phyloP scores from a whole-genome alignment of 805 yeast genomes.

The Saturnispora silvae region DNA sequence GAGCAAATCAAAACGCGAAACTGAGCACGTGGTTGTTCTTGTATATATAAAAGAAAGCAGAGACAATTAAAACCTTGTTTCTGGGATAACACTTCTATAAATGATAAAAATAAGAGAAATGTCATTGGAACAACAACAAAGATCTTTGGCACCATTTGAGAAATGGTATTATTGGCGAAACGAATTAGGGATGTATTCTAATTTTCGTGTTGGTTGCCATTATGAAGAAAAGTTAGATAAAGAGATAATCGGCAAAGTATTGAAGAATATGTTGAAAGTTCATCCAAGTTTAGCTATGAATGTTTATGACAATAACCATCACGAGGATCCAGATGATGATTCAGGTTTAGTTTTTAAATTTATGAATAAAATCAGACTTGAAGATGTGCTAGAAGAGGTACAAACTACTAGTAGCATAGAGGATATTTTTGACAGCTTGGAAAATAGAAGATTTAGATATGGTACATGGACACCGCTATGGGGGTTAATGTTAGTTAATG shows the following conservation, averaged over 20 bases:
- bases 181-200: constrained; percentile 11
- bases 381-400: constrained; percentile 10
- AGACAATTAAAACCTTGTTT: not conserved
- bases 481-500: constrained; percentile 13
- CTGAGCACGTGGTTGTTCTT: constrained; percentile 3
- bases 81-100: no score
- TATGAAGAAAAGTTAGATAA: constrained; percentile 5
- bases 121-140: no score
- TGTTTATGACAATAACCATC: constrained; percentile 5
- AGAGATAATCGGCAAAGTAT: constrained; percentile 6
- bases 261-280: constrained; percentile 9
- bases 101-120: no score
- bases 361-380: constrained; percentile 7
- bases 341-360: constrained; percentile 5
- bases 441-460: constrained; percentile 8
- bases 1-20: not conserved
- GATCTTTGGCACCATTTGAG: constrained; percentile 11
- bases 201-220: constrained; percentile 10
- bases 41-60: not conserved
- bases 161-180: constrained; percentile 13
- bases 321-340: not conserved
- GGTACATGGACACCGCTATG: constrained; percentile 13
- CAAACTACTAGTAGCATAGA: not conserved
- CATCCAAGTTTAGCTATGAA: constrained; percentile 16
- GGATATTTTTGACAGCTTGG: constrained; percentile 7